Percentiles rank a stretch among this genome's conserved stretches.
phyloP scores from a whole-genome alignment of 768 basidiomycete genomes.

The Suillus variegatus region DNA sequence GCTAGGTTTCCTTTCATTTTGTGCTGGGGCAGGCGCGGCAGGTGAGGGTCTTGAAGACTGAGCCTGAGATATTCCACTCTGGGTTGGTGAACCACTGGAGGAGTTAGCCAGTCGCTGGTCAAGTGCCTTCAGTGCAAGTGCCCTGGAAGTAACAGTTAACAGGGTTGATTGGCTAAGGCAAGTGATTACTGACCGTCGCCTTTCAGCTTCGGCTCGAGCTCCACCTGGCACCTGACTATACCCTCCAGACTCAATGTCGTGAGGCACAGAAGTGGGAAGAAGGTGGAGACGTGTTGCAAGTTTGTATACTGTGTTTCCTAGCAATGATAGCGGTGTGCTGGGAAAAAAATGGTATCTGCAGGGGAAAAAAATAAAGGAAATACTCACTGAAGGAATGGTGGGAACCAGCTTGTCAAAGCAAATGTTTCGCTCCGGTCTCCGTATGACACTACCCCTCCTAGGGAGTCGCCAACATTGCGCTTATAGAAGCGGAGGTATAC shows the following conservation, averaged over 20 bases:
- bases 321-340: constrained; percentile 70
- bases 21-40: constrained; percentile 32
- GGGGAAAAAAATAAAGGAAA: background rate
- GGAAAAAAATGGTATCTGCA: constrained; percentile 6
- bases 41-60: constrained; percentile 29
- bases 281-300: constrained; percentile 71
- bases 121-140: constrained; percentile 94
- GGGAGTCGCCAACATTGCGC: constrained; percentile 66
- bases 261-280: constrained; percentile 58
- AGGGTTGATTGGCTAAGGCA: background rate
- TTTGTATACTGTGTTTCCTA: constrained; percentile 68
- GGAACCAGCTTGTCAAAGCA: constrained; percentile 94
- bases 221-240: constrained; percentile 82
- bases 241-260: constrained; percentile 70
- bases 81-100: constrained; percentile 29
- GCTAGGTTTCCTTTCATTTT: constrained; percentile 32
- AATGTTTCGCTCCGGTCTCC: constrained; percentile 98
- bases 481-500: constrained; percentile 97
- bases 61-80: constrained; percentile 30
- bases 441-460: constrained; percentile 67
- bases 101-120: constrained; percentile 87
- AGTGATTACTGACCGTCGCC: constrained; percentile 67
- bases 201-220: constrained; percentile 94
- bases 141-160: constrained; percentile 49
- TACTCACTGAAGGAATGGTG: constrained; percentile 89